Base-by-base conservation (phyloP, 2,329 filamentous ascomycete species). In the Arthrinium puccinioides region DNA sequence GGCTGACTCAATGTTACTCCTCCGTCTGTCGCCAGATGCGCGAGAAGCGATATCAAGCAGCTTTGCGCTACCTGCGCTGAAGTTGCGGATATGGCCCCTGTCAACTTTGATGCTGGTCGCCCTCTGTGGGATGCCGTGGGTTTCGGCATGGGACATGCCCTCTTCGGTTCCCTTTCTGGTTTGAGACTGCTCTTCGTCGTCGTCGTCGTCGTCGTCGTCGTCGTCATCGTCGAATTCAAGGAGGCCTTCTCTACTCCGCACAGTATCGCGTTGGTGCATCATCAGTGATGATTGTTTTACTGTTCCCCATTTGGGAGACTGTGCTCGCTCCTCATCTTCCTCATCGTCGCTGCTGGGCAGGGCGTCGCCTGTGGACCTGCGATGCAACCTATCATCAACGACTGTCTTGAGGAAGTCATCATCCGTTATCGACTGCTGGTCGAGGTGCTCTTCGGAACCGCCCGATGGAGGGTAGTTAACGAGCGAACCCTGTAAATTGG, bases 51-150 rank as follows among this genome's bases (percentile, higher is more conserved):
- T 69, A 34, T 88, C 79, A 34, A 92, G 63, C 36, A 90, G 61
- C 59, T 78, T 84, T 9, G 84, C 84, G 52, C 83, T 89, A 34
- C 85, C 85, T 30, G 84, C 82, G 52, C 84, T 89, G 51, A 88
- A 79, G 45, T 82, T 82, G 37, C 82, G 73, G 15, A 68, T 75
- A 49, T 89, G 84, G 9, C 72, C 68, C 50, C 70, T 76, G 40
- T 76, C 75, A 34, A 84, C 67, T 43, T 82, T 76, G 40, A 90
- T 67, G 57, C 83, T 90, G 36, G 71, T 80, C 20, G 87, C 85
- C 48, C 82, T 78, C 49, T 79, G 74, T 16, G 70, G 48, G 28
- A 65, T 62, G 18, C 56, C 57, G 13, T 53, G 51, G 39, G 49
- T 52, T 24, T 51, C 44, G 9, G 40, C 46, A 21, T 45, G 48